Base-by-base conservation (phyloP, 2,329 filamentous ascomycete genomes). In the Trichoderma pleuroti region DNA sequence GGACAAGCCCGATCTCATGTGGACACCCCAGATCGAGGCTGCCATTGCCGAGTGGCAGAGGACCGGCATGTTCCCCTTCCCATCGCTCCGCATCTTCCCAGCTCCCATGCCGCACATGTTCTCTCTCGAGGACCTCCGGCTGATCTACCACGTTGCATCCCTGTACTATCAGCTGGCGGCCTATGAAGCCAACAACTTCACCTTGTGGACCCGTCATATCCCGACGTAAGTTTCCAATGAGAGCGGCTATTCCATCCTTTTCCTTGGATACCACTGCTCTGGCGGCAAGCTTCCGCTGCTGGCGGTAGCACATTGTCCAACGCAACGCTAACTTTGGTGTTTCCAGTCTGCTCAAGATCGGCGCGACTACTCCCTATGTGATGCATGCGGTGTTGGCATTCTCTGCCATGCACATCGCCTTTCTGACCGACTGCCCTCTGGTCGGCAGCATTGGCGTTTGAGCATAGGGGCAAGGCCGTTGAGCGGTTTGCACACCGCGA, bases 301-400 rank as follows among this genome's bases (percentile, higher is more conserved):
- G 5, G n/a, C 36, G 28, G 68, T 72, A 26, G 21, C 62, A 67
- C 42, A 32, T 36, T 57, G 59, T 52, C 42, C 21, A 62, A 59
- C 52, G 28, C 61, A 26, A 64, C 34, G 62, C 71, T 72, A 36
- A 72, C 68, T 32, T 24, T 42, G 28, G 18, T 34, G 59, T 57
- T 59, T 30, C 57, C 60, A 82, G 74, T 70, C 73, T 80, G 42
- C 86, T 99, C 74, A 90, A 91, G 75, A 92, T 97, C 77, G 93
- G 93, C 70, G 87, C 93, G 63, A 90, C 90, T 21, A 91, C 94
- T 79, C 86, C 90, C 68, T 98, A 96, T 82, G 94, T 98, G 75
- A 97, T 98, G 94, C 92, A 97, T 81, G 91, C 95, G 16, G 86
- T 98, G 75, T 87, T 98, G 68, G 93, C 94, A 7, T 92, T 98